These are phyloP conservation scores for Zizania palustris DNA, from an alignment of 202 grass and related monocot genomes.

Conservation along the genomic window DNA sequence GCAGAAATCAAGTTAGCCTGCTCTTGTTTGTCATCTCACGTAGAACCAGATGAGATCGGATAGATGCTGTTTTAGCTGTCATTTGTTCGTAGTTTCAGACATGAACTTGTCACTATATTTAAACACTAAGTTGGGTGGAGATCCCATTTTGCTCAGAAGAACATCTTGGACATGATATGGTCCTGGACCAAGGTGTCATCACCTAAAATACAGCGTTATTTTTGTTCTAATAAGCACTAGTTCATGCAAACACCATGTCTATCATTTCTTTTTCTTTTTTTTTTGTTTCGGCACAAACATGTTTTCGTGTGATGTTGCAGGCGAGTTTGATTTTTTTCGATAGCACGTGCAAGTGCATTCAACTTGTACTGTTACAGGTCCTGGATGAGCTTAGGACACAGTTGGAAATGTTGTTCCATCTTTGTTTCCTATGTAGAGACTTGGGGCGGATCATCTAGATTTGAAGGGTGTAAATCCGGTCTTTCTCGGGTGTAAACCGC, in stretches of 20 bases:
- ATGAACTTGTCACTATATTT: neutral
- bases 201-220: neutral
- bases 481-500: too few relatives aligned
- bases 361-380: too few relatives aligned
- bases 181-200: neutral
- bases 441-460: too few relatives aligned
- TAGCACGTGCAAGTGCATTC: neutral
- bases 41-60: neutral
- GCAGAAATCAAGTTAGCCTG: slow-evolving; percentile 27
- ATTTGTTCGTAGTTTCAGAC: neutral
- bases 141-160: neutral
- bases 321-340: too few relatives aligned
- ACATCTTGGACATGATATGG: neutral
- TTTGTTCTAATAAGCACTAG: neutral
- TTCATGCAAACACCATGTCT: too few relatives aligned
- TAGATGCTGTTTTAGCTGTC: neutral
- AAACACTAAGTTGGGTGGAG: neutral
- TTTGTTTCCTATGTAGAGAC: too few relatives aligned
- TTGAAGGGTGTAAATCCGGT: too few relatives aligned
- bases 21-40: neutral
- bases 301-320: neutral
- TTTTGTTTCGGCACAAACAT: neutral
- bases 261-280: neutral
- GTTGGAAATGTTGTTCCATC: too few relatives aligned
- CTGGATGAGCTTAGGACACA: too few relatives aligned